Base-by-base conservation (phyloP, 2,329 filamentous ascomycete species). In the Ceratocystis smalleyi region DNA sequence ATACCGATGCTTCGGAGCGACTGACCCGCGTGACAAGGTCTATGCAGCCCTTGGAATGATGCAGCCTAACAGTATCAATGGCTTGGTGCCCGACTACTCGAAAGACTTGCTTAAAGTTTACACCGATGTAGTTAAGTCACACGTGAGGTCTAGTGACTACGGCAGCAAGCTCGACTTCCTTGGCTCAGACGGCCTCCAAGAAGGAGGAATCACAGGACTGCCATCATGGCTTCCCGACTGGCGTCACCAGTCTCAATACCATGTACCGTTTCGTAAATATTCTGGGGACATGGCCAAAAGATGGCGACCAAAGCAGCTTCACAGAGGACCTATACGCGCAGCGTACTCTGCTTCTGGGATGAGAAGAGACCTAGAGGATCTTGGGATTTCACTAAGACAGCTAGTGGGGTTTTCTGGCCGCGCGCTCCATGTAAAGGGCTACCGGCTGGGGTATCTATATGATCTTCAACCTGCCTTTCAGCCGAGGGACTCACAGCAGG, bases 41-140 rank as follows among this genome's bases (percentile, higher is more conserved):
- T 71, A 70, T 64, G 70, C 69, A 30, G 66, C 69, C 8, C 67
- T 71, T 1, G 69, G 69, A 1, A 67, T 71, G 32, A 68, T 70
- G 60, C 68, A 68, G 43, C 64, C 68, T 19, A 68, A 68, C 47
- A 67, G 68, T 27, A 61, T 69, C 22, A 68, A 70, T 4, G 69
- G 69, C 1, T 61, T 71, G 27, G 27, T 59, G 5, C 64, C 67
- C 3, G 69, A 71, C 65, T 70, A 71, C 67, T 32, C 63, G 47
- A 70, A 69, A 55, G 68, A 68, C 12, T 59, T 70, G 27, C 35
- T 69, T 10, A 66, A 69, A 5, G 69, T 71, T n/a, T 71, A 69
- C 66, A 68, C 64, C 1, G 70, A 71, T 59, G 65, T 68, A 15
- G 67, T 67, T 3, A 59, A 60, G 59, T 59, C 67, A 59, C 67